Conservation (phyloP, 108 stramenopile species). For the Nitzschia sp. region DNA sequence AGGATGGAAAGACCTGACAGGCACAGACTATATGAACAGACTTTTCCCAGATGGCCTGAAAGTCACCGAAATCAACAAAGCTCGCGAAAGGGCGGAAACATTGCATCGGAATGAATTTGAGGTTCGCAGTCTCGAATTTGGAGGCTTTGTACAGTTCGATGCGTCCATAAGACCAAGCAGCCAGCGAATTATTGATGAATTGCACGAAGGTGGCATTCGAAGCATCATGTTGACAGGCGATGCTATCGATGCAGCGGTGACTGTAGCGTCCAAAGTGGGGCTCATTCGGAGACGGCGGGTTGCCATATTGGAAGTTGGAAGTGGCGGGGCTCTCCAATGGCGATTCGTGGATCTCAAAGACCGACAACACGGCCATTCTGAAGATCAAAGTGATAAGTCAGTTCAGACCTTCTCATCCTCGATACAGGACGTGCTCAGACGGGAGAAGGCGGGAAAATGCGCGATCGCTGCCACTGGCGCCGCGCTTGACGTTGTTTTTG, state of each 20-base stretch:
- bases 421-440: background rate
- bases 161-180: conserved; percentile 58
- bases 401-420: conserved; percentile 13
- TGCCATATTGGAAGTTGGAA: conserved; percentile 38
- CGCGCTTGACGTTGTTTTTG: conserved; percentile 48
- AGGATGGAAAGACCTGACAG: conserved; percentile 48
- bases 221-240: conserved; percentile 71
- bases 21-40: background rate
- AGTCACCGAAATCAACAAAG: background rate
- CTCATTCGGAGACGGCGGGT: conserved; percentile 32
- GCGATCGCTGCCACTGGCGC: conserved; percentile 46
- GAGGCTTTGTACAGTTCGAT: conserved; percentile 64
- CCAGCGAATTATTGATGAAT: conserved; percentile 46
- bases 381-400: background rate
- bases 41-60: conserved; percentile 53
- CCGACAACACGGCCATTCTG: background rate
- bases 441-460: conserved; percentile 12
- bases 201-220: conserved; percentile 41
- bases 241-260: conserved; percentile 49
- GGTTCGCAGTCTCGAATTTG: conserved; percentile 22
- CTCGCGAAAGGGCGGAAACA: conserved; percentile 22
- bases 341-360: background rate
- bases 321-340: background rate
- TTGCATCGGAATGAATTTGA: conserved; percentile 52
- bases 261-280: conserved; percentile 43